Percentiles rank a stretch among this genome's conserved stretches.
Conservation (phyloP, 805 yeast genomes). For the Saccharomycopsis schoenii region DNA sequence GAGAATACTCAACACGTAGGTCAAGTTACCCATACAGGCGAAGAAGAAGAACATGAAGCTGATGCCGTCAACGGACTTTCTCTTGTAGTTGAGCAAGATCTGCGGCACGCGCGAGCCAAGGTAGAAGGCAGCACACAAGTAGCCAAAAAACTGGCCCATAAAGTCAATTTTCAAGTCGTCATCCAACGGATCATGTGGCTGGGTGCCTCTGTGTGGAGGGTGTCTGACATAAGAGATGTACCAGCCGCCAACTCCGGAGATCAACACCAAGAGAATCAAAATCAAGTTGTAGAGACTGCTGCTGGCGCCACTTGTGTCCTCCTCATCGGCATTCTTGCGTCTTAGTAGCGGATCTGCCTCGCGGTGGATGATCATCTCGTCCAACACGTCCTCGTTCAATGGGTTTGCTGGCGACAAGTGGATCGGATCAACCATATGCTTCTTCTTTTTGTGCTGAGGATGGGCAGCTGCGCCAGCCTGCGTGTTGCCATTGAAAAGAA, state of each 20-base stretch:
- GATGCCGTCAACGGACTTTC: constrained; percentile 92
- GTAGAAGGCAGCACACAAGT: constrained; percentile 61
- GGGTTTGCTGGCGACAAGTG: constrained; percentile 89
- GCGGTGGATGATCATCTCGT: constrained; percentile 32
- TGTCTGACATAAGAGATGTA: constrained; percentile 48
- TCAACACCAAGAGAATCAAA: constrained; percentile 49
- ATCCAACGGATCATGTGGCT: constrained; percentile 25
- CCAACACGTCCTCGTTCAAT: constrained; percentile 59
- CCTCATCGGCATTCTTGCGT: neutral
- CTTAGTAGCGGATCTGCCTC: constrained; percentile 4
- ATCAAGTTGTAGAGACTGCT: constrained; percentile 22
- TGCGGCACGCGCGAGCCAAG: constrained; percentile 91
- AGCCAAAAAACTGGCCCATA: constrained; percentile 81
- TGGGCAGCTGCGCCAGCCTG: neutral
- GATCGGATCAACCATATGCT: constrained; percentile 47
- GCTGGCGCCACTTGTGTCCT: neutral
- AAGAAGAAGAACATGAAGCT: constrained; percentile 88
- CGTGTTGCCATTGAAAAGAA: neutral
- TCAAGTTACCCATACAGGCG: constrained; percentile 89
- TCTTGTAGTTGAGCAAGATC: constrained; percentile 68
- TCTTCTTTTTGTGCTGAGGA: constrained; percentile 22
- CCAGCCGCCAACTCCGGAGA: constrained; percentile 87
- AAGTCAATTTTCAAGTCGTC: constrained; percentile 54
- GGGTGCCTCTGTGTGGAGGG: constrained; percentile 22
- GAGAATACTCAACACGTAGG: constrained; percentile 80